Base-by-base conservation (phyloP, 306 rosid species). In the Pyrus bretschneideri region DNA sequence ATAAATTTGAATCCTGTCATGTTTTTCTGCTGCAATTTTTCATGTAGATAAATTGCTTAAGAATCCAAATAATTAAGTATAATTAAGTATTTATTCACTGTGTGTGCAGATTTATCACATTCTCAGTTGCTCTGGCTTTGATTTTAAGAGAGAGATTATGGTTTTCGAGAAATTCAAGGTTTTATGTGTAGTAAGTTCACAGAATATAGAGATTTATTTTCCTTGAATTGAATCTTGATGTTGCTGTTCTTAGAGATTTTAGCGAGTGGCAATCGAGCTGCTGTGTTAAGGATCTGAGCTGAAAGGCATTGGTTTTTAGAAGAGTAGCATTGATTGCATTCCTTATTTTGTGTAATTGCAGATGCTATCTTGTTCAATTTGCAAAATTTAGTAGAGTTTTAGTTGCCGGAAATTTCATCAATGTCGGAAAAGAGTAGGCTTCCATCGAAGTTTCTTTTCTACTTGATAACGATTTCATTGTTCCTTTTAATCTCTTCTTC, bases 351-450 rank as follows among this genome's bases (percentile, higher is more conserved):
- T 59, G 23, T 40, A 76, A 22, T 31, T 17, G 70, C 54, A 30
- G 57, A 51, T 67, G 62, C 51, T 74, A 59, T 57, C 71, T 77
- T 78, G 72, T 74, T 73, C 25, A 38, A 3, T 76, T 80, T 72
- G 66, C 62, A 71, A 66, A 62, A 68, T 49, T 81, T 21, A 5
- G 61, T 15, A 18, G 42, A 72, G 81, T 40, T 69, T 68, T 72
- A 45, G 27, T 83, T 69, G 23, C 19, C 49, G 70, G 73, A 69
- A 66, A 62, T 73, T 69, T 81, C 73, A 54, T 77, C 83, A 76
- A 92, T 95, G 99, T 83, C 92, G 22, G 97, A 89, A 76, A 95
- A 92, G 88, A 71, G 81, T 78, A 83, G 79, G 92, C 58, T 79
- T 82, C 86, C 89, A 3, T 87, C 96, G 29, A 92, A 89, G 79